Base-by-base conservation (phyloP, 192 early-diverging fungal genomes). In the Backusella tarrabulga region DNA sequence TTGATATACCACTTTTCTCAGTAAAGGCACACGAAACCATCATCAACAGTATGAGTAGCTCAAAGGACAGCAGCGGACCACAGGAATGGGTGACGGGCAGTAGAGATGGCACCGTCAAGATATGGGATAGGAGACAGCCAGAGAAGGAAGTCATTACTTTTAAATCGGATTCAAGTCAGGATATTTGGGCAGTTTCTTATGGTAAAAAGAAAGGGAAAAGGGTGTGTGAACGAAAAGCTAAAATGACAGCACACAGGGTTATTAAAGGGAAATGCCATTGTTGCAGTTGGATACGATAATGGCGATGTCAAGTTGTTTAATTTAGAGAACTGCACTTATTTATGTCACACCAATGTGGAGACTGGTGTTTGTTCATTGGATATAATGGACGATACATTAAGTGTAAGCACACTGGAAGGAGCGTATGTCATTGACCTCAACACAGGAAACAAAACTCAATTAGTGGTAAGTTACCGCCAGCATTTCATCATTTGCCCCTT, bases 291-390 rank as follows among this genome's bases (percentile, higher is more conserved):
- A 15, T 94, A 93, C 79, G 92, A 93, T 68, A 93, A 93, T 76
- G 92, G 92, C 12, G 89, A 91, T 76, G 80, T 94, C 2, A 90
- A 91, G 73, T 68, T 93, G 74, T 93, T 94, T 80, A 90, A 93
- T 83, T 76, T 93, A 29, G 69, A 84, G 12, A 76, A 81, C 56
- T 89, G 90, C 81, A 78, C 73, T 63, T 75, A 90, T 32, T 67
- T 89, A 12, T 94, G 90, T 89, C 88, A 91, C 75, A 90, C 90
- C 29, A 90, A 94, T 69, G 81, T 91, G n/a, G 86, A 87, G 71
- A 90, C 91, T 78, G 92, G 92, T 9, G 92, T 93, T 14, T 83
- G 82, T 29, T 83, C 82, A 19, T 29, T 83, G 17, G 78, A 93
- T 69, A 87, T 82, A 84, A 87, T 42, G 46, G 79, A 66, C 79